phyloP scores from a whole-genome alignment of 2,329 filamentous ascomycete genomes.

The Xylariaceae sp. region DNA sequence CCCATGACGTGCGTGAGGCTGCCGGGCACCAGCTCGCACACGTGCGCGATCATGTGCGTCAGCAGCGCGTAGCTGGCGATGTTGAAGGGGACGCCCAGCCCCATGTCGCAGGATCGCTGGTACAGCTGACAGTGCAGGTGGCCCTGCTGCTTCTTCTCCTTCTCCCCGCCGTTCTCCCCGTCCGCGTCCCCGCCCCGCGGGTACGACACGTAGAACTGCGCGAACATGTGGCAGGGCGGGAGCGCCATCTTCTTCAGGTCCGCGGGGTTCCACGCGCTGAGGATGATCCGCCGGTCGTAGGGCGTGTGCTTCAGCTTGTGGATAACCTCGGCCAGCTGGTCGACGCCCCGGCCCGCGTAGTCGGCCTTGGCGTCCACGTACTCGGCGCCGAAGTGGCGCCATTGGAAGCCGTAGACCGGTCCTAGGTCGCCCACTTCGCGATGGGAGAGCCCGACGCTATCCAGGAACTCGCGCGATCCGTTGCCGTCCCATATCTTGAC shows the following conservation, averaged over 20 bases:
- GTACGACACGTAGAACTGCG: constrained; percentile 76
- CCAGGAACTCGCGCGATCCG: constrained; percentile 86
- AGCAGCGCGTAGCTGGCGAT: constrained; percentile 93
- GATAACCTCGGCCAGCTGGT: constrained; percentile 90
- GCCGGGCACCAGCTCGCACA: constrained; percentile 80
- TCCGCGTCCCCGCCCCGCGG: constrained; percentile 39
- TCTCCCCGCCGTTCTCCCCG: constrained; percentile 35
- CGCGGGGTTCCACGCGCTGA: constrained; percentile 91
- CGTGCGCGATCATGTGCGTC: constrained; percentile 93
- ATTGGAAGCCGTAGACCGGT: constrained; percentile 97
- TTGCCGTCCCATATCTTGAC: constrained; percentile 99
- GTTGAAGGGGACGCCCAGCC: constrained; percentile 95
- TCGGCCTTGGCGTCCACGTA: constrained; percentile 80
- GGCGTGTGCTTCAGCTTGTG: constrained; percentile 81
- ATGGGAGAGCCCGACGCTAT: constrained; percentile 78
- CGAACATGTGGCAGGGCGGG: constrained; percentile 83
- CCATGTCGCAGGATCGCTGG: constrained; percentile 95
- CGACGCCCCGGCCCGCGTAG: constrained; percentile 86
- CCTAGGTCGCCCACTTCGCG: constrained; percentile 88
- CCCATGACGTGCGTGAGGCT: constrained; percentile 95
- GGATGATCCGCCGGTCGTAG: constrained; percentile 86
- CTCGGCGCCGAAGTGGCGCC: constrained; percentile 94
- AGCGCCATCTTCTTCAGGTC: constrained; percentile 76
- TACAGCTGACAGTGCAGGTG: constrained; percentile 87
- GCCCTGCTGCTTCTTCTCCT: constrained; percentile 54